These are phyloP conservation scores for Aspergillus quadricinctus DNA, from an alignment of 2,329 filamentous ascomycete species.

Conservation along the genomic window DNA sequence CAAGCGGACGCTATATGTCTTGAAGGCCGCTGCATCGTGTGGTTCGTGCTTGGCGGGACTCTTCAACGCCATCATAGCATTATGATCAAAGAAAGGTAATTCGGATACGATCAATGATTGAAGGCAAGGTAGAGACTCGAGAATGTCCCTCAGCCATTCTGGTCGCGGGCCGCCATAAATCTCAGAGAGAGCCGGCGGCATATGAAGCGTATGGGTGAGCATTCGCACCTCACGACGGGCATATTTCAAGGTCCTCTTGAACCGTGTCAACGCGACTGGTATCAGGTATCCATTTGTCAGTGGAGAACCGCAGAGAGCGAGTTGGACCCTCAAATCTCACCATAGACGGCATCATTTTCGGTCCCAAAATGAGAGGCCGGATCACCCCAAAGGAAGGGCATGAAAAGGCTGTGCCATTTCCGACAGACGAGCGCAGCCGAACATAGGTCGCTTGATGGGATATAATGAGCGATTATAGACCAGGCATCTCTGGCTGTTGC, in stretches of 20 bases:
- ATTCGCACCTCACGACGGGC: conserved; percentile 50
- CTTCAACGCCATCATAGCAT: conserved; percentile 49
- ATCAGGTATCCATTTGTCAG: conserved; percentile 8
- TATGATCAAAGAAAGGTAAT: conserved; percentile 60
- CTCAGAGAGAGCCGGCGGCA: conserved; percentile 58
- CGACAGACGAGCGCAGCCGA: conserved; percentile 53
- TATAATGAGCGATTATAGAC: conserved; percentile 53
- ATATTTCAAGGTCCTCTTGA: conserved; percentile 53
- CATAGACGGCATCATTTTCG: conserved; percentile 58
- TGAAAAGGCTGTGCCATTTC: conserved; percentile 56
- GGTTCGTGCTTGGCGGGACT: conserved; percentile 14
- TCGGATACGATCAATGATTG: conserved; percentile 57
- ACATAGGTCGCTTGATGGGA: conserved; percentile 54
- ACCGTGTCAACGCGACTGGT: conserved; percentile 55
- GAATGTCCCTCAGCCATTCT: conserved; percentile 56
- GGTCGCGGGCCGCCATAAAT: conserved; percentile 56
- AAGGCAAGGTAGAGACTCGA: conserved; percentile 54
- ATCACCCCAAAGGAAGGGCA: conserved; percentile 58
- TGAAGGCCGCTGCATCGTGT: conserved; percentile 4
- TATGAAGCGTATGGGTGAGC: conserved; percentile 58
- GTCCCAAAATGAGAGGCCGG: conserved; percentile 59
- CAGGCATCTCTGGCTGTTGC: conserved; percentile 53
- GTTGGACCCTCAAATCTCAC: conserved; percentile 23
- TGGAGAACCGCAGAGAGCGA: not conserved
- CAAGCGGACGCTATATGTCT: conserved; percentile 48